phyloP scores from a whole-genome alignment of 2,329 filamentous ascomycete genomes.

The Monilinia laxa region DNA sequence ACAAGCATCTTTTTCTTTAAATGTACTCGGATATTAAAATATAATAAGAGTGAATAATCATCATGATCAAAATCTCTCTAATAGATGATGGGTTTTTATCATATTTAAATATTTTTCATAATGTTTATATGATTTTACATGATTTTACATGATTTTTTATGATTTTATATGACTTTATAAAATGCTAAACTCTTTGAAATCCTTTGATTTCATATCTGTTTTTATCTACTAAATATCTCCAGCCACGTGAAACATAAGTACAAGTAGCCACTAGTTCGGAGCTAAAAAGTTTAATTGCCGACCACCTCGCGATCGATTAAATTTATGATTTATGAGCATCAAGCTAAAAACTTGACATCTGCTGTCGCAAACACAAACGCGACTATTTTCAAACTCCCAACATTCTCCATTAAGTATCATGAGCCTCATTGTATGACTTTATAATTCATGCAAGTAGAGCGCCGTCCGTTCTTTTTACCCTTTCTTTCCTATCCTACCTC shows the following conservation, averaged over 20 bases:
- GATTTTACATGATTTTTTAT: no score
- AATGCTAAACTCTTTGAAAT: no score
- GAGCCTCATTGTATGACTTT: constrained; percentile 19
- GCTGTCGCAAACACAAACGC: constrained; percentile 18
- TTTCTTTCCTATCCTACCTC: constrained; percentile 12
- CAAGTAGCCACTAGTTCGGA: neutral
- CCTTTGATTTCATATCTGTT: no score
- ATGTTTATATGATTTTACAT: no score
- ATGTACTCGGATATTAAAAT: no score
- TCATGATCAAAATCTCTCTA: no score
- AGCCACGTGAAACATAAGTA: neutral
- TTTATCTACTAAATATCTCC: neutral
- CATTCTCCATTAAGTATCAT: constrained; percentile 14
- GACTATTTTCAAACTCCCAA: constrained; percentile 9
- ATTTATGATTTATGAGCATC: constrained; percentile 2
- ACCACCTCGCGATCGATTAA: constrained; percentile 16
- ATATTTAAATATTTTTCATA: no score
- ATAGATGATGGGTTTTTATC: no score
- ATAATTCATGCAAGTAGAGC: constrained; percentile 15
- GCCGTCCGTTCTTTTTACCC: constrained; percentile 23
- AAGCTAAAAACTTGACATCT: constrained; percentile 17
- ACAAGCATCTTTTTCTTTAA: no score
- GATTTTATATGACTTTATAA: no score
- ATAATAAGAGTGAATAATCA: no score
- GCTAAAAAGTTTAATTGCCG: constrained; percentile 23